Evolutionary conservation across 2,329 filamentous ascomycete species (phyloP).

Genomic region (Trichocomaceae sp.): DNA sequence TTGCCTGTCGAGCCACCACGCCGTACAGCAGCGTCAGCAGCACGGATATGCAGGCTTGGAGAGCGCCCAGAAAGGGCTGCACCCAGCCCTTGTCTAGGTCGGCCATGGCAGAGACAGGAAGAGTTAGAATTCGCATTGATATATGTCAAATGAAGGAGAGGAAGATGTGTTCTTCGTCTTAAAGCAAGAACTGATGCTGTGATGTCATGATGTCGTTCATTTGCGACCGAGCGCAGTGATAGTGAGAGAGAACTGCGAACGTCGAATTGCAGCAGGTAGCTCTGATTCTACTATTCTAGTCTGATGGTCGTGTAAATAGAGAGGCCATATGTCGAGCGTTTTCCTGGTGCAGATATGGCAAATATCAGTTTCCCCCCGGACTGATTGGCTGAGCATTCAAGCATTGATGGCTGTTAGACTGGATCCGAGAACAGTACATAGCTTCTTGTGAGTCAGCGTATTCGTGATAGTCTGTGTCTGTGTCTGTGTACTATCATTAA

Average conservation of each 20-base stretch:
- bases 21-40: slow-evolving; percentile 50
- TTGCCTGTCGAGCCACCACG: slow-evolving; percentile 45
- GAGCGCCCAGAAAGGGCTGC: slow-evolving; percentile 44
- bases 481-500: no score
- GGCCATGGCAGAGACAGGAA: not conserved
- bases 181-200: not conserved
- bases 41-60: slow-evolving; percentile 51
- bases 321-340: no score
- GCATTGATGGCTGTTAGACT: not conserved
- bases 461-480: not conserved
- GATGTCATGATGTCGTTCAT: slow-evolving; percentile 11
- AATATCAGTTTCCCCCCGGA: not conserved
- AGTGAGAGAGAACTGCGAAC: no score
- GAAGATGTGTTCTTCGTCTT: not conserved
- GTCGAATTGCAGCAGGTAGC: no score
- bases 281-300: not conserved
- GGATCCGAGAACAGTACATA: not conserved
- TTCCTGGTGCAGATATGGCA: no score
- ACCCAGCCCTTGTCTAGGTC: slow-evolving; percentile 15
- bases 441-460: not conserved
- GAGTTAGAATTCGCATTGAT: not conserved
- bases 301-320: no score
- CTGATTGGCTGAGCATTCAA: not conserved
- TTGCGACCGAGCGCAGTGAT: no score
- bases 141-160: not conserved